Evolutionary conservation across 441 rosid genomes (phyloP), one percentile per base, ranked within the genome.

Genomic region (Erodium texanum): DNA sequence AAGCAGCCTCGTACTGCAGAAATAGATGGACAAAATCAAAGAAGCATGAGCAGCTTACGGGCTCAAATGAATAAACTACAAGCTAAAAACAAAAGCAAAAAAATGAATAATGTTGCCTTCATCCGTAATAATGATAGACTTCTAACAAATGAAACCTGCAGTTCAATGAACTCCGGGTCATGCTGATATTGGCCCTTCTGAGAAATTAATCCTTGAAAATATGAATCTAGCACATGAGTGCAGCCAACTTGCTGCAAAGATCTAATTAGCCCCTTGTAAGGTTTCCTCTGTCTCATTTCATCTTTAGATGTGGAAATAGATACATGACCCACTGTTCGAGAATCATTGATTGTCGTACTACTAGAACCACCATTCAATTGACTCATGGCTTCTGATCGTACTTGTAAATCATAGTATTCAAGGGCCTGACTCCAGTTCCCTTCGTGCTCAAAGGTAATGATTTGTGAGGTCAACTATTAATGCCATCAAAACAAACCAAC

Each of bases 381-480:
- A 72, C 75, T 69, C 75, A 80, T 79, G 71, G 81, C 73, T 73
- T 83, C 83, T 38, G 95, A 88, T 68, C 91, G 87, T 62, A 89
- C 89, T 94, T 89, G 97, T 71, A 89, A 76, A 76, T 94, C 97
- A 79, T 94, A 91, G 74, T 85, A 91, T 74, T 94, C 99, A 62
- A 94, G 97, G 62, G 96, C 99, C 83, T 88, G 89, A 73, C 82
- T 86, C 99, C 99, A 94, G 73, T 91, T 86, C 70, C 97, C 97
- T 84, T 91, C 97, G 65, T 91, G 97, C 89, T 94, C 99, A 79
- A 82, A 87, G 78, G 96, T 91, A 69, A 88, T 84, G 72, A 88
- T 86, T 88, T 94, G 99, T 75, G 97, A 89, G 68, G 86, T 77
- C 87, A 90, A 76, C 98, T 93, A 70, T 71, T 54, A 50, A 45